phyloP scores from a whole-genome alignment of 2,329 filamentous ascomycete genomes.

The Verticillium klebahnii region DNA sequence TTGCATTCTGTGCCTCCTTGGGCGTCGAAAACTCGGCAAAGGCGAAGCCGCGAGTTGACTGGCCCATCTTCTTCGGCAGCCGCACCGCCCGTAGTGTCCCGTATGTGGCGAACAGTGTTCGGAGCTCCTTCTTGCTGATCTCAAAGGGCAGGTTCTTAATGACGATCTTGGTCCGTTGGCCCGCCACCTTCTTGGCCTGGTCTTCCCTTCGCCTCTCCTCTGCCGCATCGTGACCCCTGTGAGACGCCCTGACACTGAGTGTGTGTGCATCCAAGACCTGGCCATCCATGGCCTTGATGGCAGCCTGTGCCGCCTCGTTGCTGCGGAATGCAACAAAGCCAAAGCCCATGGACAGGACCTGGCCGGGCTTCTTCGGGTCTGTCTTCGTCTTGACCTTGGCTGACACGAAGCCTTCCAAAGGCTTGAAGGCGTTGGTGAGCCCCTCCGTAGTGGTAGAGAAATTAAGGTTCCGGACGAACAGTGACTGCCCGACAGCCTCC shows the following conservation, averaged over 20 bases:
- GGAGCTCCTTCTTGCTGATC: slow-evolving; percentile 86
- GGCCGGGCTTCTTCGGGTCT: slow-evolving; percentile 84
- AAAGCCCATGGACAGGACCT: slow-evolving; percentile 93
- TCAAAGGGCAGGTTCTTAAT: slow-evolving; percentile 99
- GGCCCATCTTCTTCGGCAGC: slow-evolving; percentile 92
- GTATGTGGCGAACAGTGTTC: slow-evolving; percentile 80
- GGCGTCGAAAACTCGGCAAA: slow-evolving; percentile 94
- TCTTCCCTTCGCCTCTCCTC: slow-evolving; percentile 83
- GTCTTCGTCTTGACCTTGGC: slow-evolving; percentile 89
- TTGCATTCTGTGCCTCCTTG: slow-evolving; percentile 83
- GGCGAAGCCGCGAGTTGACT: slow-evolving; percentile 83
- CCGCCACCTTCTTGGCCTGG: slow-evolving; percentile 72
- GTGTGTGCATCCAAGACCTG: slow-evolving; percentile 83
- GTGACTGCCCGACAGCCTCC: slow-evolving; percentile 64
- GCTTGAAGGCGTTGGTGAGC: slow-evolving; percentile 71
- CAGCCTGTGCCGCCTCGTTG: slow-evolving; percentile 73
- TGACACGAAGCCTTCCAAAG: slow-evolving; percentile 82
- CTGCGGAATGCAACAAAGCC: slow-evolving; percentile 87
- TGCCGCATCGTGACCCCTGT: slow-evolving; percentile 81
- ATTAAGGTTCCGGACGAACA: slow-evolving; percentile 92
- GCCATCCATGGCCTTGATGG: slow-evolving; percentile 81
- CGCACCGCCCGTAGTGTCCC: slow-evolving; percentile 89
- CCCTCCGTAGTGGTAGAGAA: slow-evolving; percentile 78
- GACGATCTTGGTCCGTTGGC: slow-evolving; percentile 83
- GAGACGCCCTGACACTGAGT: slow-evolving; percentile 78